Conservation (phyloP, 257 asterid genomes). For the Apocynum venetum region DNA sequence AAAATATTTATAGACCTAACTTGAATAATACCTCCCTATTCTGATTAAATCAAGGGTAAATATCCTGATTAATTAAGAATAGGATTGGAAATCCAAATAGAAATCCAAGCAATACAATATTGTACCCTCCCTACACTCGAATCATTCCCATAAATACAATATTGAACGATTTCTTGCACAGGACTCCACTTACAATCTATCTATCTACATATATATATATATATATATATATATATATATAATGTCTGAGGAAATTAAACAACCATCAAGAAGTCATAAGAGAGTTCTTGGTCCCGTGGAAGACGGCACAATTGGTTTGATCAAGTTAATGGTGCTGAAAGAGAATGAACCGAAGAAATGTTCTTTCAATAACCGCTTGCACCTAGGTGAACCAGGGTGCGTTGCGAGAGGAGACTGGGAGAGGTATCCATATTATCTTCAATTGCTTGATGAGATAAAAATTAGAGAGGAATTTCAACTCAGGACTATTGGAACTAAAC, state of each 20-base stretch:
- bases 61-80: too few species aligned
- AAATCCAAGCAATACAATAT: too few species aligned
- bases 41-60: too few species aligned
- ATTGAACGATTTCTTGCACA: too few species aligned
- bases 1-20: too few species aligned
- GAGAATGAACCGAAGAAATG: conserved; percentile 53
- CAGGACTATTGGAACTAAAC: conserved; percentile 84
- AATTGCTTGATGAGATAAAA: conserved; percentile 83
- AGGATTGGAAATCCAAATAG: too few species aligned
- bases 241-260: conserved; percentile 42
- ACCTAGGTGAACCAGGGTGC: conserved; percentile 92
- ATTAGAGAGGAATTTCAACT: conserved; percentile 86
- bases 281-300: conserved; percentile 31
- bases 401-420: conserved; percentile 79
- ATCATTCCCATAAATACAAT: too few species aligned
- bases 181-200: too few species aligned
- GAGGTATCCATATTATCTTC: conserved; percentile 83
- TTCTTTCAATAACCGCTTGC: conserved; percentile 78
- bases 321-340: conserved; percentile 56
- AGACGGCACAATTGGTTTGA: conserved; percentile 56
- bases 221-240: too few species aligned
- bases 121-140: too few species aligned
- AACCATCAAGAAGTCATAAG: conserved; percentile 41
- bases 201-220: too few species aligned
- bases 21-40: too few species aligned